Evolutionary conservation across 345 rosid genomes (phyloP).

Genomic region (Conringia planisiliqua): DNA sequence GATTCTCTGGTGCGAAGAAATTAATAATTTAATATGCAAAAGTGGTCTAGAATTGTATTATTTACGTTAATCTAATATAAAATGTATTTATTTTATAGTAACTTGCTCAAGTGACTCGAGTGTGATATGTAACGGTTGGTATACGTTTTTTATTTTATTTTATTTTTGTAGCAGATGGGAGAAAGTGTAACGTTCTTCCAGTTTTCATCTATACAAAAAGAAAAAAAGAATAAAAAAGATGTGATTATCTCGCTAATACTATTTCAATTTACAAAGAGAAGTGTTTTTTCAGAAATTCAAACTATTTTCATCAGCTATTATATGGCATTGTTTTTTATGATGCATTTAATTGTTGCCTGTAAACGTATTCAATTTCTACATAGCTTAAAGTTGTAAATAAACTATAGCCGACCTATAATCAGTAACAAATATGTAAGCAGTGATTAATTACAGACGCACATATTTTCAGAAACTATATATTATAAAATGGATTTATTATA

Average conservation of each 20-base stretch:
- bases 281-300: not conserved
- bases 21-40: not conserved
- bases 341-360: not conserved
- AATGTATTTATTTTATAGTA: not conserved
- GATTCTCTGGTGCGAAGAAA: not conserved
- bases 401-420: constrained; percentile 13
- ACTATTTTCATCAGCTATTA: not conserved
- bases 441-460: not conserved
- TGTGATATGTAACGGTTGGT: not conserved
- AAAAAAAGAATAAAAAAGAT: too few relatives aligned
- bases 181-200: constrained; percentile 1
- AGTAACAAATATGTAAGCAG: not conserved
- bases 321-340: not conserved
- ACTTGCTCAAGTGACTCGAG: not conserved
- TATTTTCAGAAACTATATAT: not conserved
- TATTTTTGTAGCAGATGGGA: not conserved
- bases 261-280: not conserved
- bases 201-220: not conserved
- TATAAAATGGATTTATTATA: not conserved
- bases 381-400: not conserved
- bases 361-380: not conserved
- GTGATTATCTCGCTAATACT: not conserved
- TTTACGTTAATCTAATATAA: not conserved
- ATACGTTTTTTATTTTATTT: too few relatives aligned
- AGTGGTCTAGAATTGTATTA: too few relatives aligned